Percentiles rank a stretch among this genome's conserved stretches.
Evolutionary conservation across 139 green algal species (phyloP).

Genomic region (Micractinium conductrix): DNA sequence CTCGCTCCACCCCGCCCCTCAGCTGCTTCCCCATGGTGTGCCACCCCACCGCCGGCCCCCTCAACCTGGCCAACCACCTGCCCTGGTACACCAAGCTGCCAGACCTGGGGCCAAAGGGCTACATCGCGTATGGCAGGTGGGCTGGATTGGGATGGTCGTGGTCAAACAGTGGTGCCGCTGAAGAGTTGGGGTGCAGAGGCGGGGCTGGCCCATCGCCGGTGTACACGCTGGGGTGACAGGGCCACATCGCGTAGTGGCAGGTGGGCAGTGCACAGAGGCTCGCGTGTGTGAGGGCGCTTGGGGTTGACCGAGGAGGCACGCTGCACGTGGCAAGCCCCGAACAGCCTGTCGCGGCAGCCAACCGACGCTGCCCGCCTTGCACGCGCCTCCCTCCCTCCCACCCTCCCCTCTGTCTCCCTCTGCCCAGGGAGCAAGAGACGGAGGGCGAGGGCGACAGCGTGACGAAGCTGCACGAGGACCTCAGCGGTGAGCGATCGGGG

Average conservation of each 20-base stretch:
- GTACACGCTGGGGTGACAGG: background rate
- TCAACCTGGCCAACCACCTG: constrained; percentile 64
- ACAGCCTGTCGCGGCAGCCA: background rate
- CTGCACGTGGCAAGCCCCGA: background rate
- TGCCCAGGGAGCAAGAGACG: constrained; percentile 60
- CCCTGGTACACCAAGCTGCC: constrained; percentile 39
- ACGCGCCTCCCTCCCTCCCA: background rate
- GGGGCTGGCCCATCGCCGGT: background rate
- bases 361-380: background rate
- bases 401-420: background rate
- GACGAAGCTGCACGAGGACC: constrained; percentile 93
- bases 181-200: background rate
- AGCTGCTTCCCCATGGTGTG: constrained; percentile 60
- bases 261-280: background rate
- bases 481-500: constrained; percentile 43
- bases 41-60: constrained; percentile 56
- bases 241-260: background rate
- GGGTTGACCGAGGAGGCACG: no score
- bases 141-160: no score
- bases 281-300: background rate
- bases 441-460: constrained; percentile 70
- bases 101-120: constrained; percentile 78
- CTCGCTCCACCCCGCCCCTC: background rate
- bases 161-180: no score
- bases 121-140: constrained; percentile 64